Percentiles rank a stretch among this genome's conserved stretches.
These are phyloP conservation scores for Phytophthora meadii DNA, from an alignment of 352 stramenopile species.

Conservation along the genomic window DNA sequence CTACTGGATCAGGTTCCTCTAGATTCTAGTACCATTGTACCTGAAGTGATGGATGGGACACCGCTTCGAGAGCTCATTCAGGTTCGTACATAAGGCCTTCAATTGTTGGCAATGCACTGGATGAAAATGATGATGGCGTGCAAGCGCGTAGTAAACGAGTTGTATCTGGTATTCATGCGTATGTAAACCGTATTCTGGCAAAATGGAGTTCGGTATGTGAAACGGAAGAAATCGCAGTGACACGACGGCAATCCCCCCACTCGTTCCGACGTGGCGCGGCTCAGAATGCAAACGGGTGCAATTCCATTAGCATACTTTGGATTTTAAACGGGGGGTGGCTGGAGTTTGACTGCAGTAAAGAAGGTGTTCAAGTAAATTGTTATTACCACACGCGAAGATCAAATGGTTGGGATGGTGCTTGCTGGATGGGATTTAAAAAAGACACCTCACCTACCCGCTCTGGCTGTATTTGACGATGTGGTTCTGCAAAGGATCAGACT, in stretches of 20 bases:
- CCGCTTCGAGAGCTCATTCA: conserved; percentile 7
- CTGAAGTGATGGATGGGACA: background rate
- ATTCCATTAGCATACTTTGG: conserved; percentile 1
- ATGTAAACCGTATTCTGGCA: conserved; percentile 9
- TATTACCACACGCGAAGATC: conserved; percentile 18
- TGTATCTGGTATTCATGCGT: conserved; percentile 11
- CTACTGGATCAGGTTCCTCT: conserved; percentile 12
- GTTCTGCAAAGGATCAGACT: background rate
- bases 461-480: background rate
- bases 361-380: conserved; percentile 24
- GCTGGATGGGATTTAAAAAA: conserved; percentile 2
- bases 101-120: background rate
- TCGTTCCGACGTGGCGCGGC: conserved; percentile 13
- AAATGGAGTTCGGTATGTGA: conserved; percentile 7
- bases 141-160: background rate
- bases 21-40: background rate
- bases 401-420: conserved; percentile 11
- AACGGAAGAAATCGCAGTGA: background rate
- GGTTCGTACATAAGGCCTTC: background rate
- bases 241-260: background rate
- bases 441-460: background rate
- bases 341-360: conserved; percentile 9
- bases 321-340: background rate
- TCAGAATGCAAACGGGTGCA: conserved; percentile 10
- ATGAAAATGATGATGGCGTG: background rate